A percentile compares a stretch with the other conserved stretches of the same genome.
These are phyloP conservation scores for Medicago ruthenica DNA, from an alignment of 306 rosid genomes.

Conservation along the genomic window DNA sequence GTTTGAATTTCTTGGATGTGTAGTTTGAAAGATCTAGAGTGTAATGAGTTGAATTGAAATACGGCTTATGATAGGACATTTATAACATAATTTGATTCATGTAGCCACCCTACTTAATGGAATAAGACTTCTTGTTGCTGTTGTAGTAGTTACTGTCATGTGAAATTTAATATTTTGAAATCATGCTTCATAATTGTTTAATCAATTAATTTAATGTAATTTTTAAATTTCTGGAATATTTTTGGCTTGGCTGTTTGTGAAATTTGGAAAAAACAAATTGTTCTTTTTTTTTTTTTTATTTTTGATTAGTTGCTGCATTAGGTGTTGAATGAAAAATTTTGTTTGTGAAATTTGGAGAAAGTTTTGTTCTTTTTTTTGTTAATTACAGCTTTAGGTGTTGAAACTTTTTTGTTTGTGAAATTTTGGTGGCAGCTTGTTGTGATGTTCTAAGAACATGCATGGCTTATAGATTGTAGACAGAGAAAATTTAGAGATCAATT, in stretches of 20 bases:
- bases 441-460: conserved; percentile 3
- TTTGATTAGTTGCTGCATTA: neutral
- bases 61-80: too few species aligned
- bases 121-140: too few species aligned
- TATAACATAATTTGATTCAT: too few species aligned
- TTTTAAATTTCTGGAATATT: neutral
- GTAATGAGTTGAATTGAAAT: too few species aligned
- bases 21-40: neutral
- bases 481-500: conserved; percentile 2
- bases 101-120: too few species aligned
- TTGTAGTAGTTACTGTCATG: neutral
- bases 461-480: neutral
- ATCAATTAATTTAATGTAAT: too few species aligned
- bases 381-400: conserved; percentile 14
- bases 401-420: neutral
- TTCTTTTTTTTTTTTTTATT: neutral
- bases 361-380: neutral
- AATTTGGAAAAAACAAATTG: neutral
- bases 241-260: neutral
- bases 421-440: conserved; percentile 32
- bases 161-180: conserved; percentile 4
- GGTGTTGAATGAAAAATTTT: too few species aligned
- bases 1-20: conserved; percentile 28
- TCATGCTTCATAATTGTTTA: neutral
- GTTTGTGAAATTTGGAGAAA: neutral